phyloP scores from a whole-genome alignment of 2,329 filamentous ascomycete genomes.

The Clonostachys solani region DNA sequence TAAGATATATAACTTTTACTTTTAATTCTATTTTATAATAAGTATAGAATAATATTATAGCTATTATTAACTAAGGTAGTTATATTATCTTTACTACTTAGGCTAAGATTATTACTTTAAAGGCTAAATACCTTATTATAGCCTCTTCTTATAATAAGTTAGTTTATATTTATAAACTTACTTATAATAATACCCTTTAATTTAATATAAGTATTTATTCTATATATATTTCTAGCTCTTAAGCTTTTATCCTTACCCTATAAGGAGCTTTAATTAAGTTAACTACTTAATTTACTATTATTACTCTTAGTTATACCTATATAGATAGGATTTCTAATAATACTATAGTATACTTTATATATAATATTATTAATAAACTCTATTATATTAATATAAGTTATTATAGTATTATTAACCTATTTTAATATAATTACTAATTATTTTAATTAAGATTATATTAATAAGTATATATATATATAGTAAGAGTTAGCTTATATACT shows the following conservation, averaged over 20 bases:
- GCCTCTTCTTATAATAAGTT: not conserved
- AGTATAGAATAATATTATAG: not conserved
- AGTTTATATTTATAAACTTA: not conserved
- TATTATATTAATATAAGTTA: no score
- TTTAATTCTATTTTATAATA: not conserved
- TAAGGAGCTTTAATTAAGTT: no score
- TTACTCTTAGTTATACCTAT: not conserved
- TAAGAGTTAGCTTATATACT: no score
- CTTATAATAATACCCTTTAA: not conserved
- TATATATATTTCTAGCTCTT: not conserved
- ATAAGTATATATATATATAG: not conserved
- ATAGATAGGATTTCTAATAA: conserved; percentile 1
- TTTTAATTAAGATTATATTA: not conserved
- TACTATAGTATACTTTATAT: not conserved
- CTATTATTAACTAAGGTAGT: not conserved
- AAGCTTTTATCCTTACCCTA: not conserved
- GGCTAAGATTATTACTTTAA: not conserved
- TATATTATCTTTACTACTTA: not conserved
- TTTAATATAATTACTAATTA: no score
- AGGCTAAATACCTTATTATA: not conserved
- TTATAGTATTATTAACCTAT: no score
- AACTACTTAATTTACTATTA: not conserved
- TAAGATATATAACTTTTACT: not conserved
- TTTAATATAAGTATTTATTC: not conserved
- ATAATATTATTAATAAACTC: not conserved